phyloP scores from a whole-genome alignment of 257 asterid genomes.

The Coffea eugenioides region DNA sequence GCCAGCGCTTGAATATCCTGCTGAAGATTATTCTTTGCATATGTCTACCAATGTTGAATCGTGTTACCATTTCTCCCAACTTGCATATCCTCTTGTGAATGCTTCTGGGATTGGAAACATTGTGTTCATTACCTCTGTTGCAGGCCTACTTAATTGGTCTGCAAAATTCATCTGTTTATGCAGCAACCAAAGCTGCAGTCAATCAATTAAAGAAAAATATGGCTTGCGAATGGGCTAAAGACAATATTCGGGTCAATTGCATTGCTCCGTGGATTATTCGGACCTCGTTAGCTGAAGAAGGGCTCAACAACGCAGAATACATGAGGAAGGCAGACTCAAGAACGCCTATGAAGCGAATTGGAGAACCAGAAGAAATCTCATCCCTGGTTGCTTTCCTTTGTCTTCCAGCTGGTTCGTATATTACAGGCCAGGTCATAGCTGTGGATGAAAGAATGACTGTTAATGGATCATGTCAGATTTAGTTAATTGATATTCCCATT shows the following conservation, averaged over 20 bases:
- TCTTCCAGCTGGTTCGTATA: constrained; percentile 13
- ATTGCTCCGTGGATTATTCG: constrained; percentile 5
- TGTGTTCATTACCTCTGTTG: constrained; percentile 25
- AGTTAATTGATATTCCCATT: too few species aligned
- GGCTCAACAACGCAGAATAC: neutral
- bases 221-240: constrained; percentile 15
- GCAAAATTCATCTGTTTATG: neutral
- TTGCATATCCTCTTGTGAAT: constrained; percentile 22
- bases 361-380: constrained; percentile 15
- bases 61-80: neutral
- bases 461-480: neutral
- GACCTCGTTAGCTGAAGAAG: neutral
- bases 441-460: constrained; percentile 17
- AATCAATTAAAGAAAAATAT: constrained; percentile 11
- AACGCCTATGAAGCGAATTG: constrained; percentile 7
- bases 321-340: neutral
- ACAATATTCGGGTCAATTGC: neutral
- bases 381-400: constrained; percentile 11
- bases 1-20: neutral
- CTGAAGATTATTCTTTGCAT: neutral
- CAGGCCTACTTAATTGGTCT: constrained; percentile 4
- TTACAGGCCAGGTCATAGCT: constrained; percentile 17
- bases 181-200: constrained; percentile 13
- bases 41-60: constrained; percentile 27
- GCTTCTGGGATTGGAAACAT: constrained; percentile 24